Evolutionary conservation across 2,329 filamentous ascomycete species (phyloP).

Genomic region (Didymella pomorum): DNA sequence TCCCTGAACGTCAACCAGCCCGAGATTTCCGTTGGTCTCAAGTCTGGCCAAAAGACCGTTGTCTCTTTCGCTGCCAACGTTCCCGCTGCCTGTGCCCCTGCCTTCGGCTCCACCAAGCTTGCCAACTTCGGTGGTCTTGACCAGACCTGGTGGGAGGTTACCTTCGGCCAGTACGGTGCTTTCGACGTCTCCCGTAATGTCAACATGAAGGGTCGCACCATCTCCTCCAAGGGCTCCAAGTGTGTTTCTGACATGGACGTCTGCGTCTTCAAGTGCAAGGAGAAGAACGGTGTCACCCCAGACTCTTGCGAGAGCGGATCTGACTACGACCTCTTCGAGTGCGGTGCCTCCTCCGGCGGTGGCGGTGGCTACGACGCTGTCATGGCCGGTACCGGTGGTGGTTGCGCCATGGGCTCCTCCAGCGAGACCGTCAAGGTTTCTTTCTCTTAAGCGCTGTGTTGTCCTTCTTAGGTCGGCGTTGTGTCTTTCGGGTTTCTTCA

Average conservation of each 20-base stretch:
- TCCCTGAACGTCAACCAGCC: conserved; percentile 48
- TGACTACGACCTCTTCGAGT: conserved; percentile 53
- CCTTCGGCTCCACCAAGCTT: conserved; percentile 47
- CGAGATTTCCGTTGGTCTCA: conserved; percentile 52
- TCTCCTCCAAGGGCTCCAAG: conserved; percentile 51
- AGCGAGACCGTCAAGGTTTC: conserved; percentile 42
- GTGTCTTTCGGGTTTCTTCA: conserved; percentile 23
- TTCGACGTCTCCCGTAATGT: conserved; percentile 56
- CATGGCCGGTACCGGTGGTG: conserved; percentile 41
- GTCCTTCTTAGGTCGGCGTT: conserved; percentile 24
- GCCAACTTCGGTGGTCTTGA: conserved; percentile 50
- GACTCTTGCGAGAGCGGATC: conserved; percentile 46
- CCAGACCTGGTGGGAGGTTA: conserved; percentile 58
- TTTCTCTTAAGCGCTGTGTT: conserved; percentile 26
- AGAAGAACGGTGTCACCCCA: conserved; percentile 21
- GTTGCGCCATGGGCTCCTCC: conserved; percentile 41
- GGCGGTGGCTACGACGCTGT: conserved; percentile 41
- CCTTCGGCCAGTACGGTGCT: conserved; percentile 49
- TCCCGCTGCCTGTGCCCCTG: conserved; percentile 53
- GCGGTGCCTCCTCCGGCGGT: conserved; percentile 36
- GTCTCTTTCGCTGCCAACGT: conserved; percentile 51
- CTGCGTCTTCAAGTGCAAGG: conserved; percentile 56
- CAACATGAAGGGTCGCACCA: conserved; percentile 55
- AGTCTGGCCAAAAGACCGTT: conserved; percentile 46
- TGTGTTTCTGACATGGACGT: conserved; percentile 54